Base-by-base conservation (phyloP, 495 filamentous ascomycete species). In the Thermothielavioides terrestris region DNA sequence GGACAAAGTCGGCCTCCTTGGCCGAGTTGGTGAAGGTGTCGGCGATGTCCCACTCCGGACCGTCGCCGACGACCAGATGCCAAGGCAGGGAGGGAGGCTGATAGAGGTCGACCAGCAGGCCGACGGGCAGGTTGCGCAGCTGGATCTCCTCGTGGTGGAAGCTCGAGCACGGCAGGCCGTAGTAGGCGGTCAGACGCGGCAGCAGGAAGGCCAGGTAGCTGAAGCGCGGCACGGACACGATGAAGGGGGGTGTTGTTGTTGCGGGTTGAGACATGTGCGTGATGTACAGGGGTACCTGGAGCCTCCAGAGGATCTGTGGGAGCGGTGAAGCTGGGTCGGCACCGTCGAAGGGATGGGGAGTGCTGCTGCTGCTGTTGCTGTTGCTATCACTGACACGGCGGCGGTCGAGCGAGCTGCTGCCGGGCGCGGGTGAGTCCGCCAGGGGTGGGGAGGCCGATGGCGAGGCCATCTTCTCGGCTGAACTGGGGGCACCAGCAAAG, bases 1-100 rank as follows among this genome's bases (percentile, higher is more conserved):
- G 80, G 27, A 95, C 71, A 58, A 89, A 95, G 61, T 95, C 91
- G 17, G 92, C 94, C 75, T 84, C 46, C 47, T 97, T 99, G 51
- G 94, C 88, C 53, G 81, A 85, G 58, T 98, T 95, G 54, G 94
- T 87, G 63, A 89, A 97, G 0, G 89, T 84, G 63, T 97, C 92
- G 48, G 85, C 81, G 15, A 78, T 94, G 52, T 94, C 83, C 53
- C 81, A 85, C 55, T 89, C 77, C 41, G 59, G 57, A 39, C 73
- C 76, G 47, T 74, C 73, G 14, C 64, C 56, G 6, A 91, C 77
- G 2, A 71, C 73, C 42, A 99, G 65, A 15, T 73, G 74, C 92
- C 92, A 99, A 2, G 92, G 89, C 20, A 90, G 65, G 17, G 54
- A 36, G 8, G 58, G 49, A 1, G 61, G 63, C 39, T 78, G 73